Conservation (phyloP, 2,329 filamentous ascomycete species). For the Fusarium agapanthi region DNA sequence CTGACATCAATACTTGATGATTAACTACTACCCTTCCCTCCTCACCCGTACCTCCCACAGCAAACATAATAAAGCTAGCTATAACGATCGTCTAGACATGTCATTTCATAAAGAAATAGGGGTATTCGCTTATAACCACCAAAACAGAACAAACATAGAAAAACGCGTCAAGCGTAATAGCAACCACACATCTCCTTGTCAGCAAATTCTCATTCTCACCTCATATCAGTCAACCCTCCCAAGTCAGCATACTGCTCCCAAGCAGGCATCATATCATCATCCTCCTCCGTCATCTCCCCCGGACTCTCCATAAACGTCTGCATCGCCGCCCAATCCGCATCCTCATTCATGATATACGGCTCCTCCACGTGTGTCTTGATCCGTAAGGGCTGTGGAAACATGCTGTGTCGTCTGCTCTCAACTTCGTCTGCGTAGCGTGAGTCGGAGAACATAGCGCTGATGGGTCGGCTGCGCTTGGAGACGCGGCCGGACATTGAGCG, state of each 20-base stretch:
- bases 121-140: conserved; percentile 38
- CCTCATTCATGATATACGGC: conserved; percentile 42
- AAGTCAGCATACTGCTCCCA: conserved; percentile 60
- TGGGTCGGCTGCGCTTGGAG: conserved; percentile 39
- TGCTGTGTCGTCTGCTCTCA: conserved; percentile 40
- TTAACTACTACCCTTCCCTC: not conserved
- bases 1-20: not conserved
- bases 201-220: conserved; percentile 37
- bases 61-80: conserved; percentile 24
- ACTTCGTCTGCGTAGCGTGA: conserved; percentile 41
- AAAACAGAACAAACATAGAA: not conserved
- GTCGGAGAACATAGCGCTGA: conserved; percentile 43
- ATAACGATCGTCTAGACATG: conserved; percentile 24
- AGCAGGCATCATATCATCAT: conserved; percentile 45
- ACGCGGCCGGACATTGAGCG: conserved; percentile 39
- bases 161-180: conserved; percentile 20
- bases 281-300: conserved; percentile 18
- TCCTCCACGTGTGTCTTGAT: conserved; percentile 38
- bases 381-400: conserved; percentile 36
- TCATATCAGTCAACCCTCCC: conserved; percentile 54
- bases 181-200: not conserved
- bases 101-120: conserved; percentile 33
- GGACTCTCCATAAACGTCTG: conserved; percentile 47
- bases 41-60: not conserved
- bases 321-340: conserved; percentile 50